These are phyloP conservation scores for Globisporangium viniferum DNA, from an alignment of 352 stramenopile genomes.

Conservation along the genomic window DNA sequence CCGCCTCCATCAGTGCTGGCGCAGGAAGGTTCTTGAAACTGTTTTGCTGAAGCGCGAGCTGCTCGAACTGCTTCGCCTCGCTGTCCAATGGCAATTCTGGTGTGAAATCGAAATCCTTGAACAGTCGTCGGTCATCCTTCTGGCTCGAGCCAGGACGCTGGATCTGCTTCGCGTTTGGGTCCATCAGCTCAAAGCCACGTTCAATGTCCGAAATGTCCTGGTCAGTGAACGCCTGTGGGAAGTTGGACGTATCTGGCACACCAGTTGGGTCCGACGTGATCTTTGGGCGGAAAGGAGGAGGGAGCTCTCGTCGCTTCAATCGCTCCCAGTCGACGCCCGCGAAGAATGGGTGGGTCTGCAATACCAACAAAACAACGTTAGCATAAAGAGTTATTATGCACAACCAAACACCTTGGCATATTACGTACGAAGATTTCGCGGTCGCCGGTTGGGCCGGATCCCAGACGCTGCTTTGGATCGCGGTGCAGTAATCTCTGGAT, in stretches of 20 bases:
- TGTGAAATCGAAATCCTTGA: slow-evolving; percentile 87
- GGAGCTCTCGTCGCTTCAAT: slow-evolving; percentile 72
- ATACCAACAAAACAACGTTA: not conserved
- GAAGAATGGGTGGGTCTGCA: slow-evolving; percentile 79
- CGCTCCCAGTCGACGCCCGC: slow-evolving; percentile 80
- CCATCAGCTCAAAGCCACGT: slow-evolving; percentile 54
- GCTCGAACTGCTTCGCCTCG: slow-evolving; percentile 84
- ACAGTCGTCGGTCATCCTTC: slow-evolving; percentile 74
- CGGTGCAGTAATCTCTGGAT: slow-evolving; percentile 78
- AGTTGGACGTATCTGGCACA: slow-evolving; percentile 82
- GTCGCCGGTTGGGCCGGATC: slow-evolving; percentile 67
- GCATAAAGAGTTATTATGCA: not conserved
- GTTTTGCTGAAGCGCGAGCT: slow-evolving; percentile 76
- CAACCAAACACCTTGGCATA: not conserved
- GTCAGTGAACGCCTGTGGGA: slow-evolving; percentile 81
- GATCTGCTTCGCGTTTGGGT: slow-evolving; percentile 57
- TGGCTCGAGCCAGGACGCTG: slow-evolving; percentile 49
- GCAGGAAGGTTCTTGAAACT: slow-evolving; percentile 80
- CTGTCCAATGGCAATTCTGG: slow-evolving; percentile 77
- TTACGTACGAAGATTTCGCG: slow-evolving; percentile 77
- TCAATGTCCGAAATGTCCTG: slow-evolving; percentile 88
- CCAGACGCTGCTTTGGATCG: slow-evolving; percentile 78
- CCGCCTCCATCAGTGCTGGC: slow-evolving; percentile 64
- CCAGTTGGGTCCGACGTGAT: slow-evolving; percentile 68
- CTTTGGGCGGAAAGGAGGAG: slow-evolving; percentile 84